Conservation (phyloP, 345 rosid species). For the Carallia brachiata region DNA sequence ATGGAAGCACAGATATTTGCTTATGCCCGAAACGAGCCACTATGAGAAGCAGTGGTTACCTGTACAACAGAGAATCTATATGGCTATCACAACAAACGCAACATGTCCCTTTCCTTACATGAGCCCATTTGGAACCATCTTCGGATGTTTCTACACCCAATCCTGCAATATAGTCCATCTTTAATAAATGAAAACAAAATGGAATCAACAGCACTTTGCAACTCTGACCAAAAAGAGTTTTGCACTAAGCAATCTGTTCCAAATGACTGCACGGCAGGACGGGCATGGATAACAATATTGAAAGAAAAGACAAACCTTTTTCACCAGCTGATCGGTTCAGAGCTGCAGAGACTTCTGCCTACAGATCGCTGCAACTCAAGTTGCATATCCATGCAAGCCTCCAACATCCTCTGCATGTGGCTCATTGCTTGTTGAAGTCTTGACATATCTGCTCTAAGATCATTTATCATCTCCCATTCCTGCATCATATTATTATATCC, state of each 20-base stretch:
- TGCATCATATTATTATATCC: constrained; percentile 28
- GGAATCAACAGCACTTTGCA: neutral
- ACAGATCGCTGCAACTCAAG: constrained; percentile 97
- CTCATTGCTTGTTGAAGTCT: constrained; percentile 98
- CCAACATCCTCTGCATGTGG: constrained; percentile 98
- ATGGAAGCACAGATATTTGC: neutral
- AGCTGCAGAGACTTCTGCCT: constrained; percentile 98
- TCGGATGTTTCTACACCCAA: constrained; percentile 69
- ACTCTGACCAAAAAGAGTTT: neutral
- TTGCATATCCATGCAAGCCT: constrained; percentile 99
- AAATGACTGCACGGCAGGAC: neutral
- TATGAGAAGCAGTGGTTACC: constrained; percentile 40
- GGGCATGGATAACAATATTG: neutral
- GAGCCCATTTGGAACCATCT: constrained; percentile 92
- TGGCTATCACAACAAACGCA: constrained; percentile 96
- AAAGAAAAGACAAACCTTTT: constrained; percentile 47
- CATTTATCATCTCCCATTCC: constrained; percentile 98
- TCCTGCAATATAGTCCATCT: constrained; percentile 39
- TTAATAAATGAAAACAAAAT: neutral
- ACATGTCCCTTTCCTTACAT: constrained; percentile 90
- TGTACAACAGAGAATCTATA: constrained; percentile 91
- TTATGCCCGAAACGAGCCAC: neutral
- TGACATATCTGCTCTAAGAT: constrained; percentile 86
- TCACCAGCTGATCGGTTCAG: constrained; percentile 73
- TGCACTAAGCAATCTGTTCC: too few relatives aligned